Evolutionary conservation across 2,329 filamentous ascomycete species (phyloP).

Genomic region (Hysterium pulicare): DNA sequence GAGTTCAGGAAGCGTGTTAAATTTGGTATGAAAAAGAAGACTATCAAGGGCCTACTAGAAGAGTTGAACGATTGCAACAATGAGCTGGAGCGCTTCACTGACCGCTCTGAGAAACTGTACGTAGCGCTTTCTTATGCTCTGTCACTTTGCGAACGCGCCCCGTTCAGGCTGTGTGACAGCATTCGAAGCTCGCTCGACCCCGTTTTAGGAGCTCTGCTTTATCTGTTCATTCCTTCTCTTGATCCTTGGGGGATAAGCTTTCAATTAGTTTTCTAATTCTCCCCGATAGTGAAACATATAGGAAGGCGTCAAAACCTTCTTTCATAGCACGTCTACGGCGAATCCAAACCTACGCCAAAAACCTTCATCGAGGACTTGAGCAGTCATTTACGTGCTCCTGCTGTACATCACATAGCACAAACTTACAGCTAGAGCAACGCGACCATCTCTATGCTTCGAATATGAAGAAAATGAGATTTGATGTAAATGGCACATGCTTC

Average conservation of each 20-base stretch:
- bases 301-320: conserved; percentile 32
- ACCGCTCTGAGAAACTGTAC: conserved; percentile 36
- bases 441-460: conserved; percentile 21
- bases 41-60: conserved; percentile 32
- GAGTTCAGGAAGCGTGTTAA: conserved; percentile 34
- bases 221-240: too few relatives aligned
- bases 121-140: too few relatives aligned
- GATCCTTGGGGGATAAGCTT: too few relatives aligned
- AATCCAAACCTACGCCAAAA: conserved; percentile 33
- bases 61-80: conserved; percentile 38
- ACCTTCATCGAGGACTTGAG: conserved; percentile 26
- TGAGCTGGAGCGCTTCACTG: conserved; percentile 36
- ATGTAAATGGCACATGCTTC: conserved; percentile 24
- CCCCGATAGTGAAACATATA: too few relatives aligned
- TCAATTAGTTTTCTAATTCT: too few relatives aligned
- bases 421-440: conserved; percentile 31
- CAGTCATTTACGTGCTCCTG: conserved; percentile 34
- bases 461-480: conserved; percentile 10
- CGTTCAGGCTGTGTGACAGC: too few relatives aligned
- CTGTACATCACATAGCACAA: conserved; percentile 29
- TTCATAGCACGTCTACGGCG: conserved; percentile 31
- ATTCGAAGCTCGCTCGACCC: too few relatives aligned
- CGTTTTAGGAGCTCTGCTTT: too few relatives aligned
- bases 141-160: too few relatives aligned
- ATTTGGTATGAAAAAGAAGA: conserved; percentile 38